These are phyloP conservation scores for Blastobotrys ciferrii DNA, from an alignment of 1,139 yeast species.

Conservation along the genomic window DNA sequence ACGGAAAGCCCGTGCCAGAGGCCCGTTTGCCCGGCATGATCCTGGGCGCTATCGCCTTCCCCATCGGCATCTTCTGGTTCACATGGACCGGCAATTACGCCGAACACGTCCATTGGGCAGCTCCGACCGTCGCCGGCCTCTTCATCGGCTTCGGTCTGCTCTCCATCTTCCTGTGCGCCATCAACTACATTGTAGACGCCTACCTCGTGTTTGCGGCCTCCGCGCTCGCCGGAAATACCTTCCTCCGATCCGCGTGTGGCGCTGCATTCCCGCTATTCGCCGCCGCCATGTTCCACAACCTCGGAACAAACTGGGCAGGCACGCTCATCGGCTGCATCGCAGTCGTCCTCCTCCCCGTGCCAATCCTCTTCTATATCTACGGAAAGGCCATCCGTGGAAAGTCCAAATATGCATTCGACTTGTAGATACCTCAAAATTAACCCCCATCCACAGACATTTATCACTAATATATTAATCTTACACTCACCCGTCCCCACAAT, in stretches of 20 bases:
- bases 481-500: too few relatives aligned
- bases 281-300: constrained; percentile 65
- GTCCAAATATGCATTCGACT: constrained; percentile 13
- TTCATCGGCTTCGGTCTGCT: constrained; percentile 74
- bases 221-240: constrained; percentile 85
- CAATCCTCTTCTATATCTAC: constrained; percentile 63
- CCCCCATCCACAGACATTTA: too few relatives aligned
- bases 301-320: constrained; percentile 84
- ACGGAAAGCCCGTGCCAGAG: constrained; percentile 71
- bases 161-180: constrained; percentile 71
- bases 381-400: constrained; percentile 53
- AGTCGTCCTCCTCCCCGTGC: constrained; percentile 63
- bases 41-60: constrained; percentile 64
- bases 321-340: constrained; percentile 72
- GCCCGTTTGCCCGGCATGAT: constrained; percentile 75
- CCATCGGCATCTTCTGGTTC: constrained; percentile 79
- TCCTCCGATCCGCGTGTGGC: constrained; percentile 73
- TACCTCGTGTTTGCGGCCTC: constrained; percentile 82
- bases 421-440: constrained; percentile 35
- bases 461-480: background rate
- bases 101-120: constrained; percentile 72
- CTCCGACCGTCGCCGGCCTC: constrained; percentile 73
- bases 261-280: constrained; percentile 82
- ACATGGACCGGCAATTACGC: constrained; percentile 82
- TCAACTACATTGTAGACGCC: constrained; percentile 78